Evolutionary conservation across 192 early-diverging fungal species (phyloP), one percentile per base, ranked within the genome.

Genomic region (Coemansia sp.): DNA sequence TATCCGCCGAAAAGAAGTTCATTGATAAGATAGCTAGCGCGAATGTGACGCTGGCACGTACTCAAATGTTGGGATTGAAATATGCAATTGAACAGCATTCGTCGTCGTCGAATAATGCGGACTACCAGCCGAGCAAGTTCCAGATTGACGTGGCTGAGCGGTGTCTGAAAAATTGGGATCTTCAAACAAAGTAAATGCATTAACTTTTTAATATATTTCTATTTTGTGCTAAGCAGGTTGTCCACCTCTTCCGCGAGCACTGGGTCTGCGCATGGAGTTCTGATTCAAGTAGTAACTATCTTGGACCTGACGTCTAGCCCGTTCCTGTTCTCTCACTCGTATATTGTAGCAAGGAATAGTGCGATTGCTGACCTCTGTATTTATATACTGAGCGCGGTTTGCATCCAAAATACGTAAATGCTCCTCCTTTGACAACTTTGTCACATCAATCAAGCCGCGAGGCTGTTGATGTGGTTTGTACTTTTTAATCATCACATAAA

Each of bases 1-100:
- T 81, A 15, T 70, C 74, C 0, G 46, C 46, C 17, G 70, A 76
- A 11, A 63, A 41, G 27, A 38, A 64, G 45, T 81, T 81, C 64
- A 53, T 81, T 12, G 68, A 50, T 39, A 57, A 64, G 58, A 27
- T 80, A n/a, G 12, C 27, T 15, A 25, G 46, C 6, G 62, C 58
- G 42, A 80, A 72, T 64, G 39, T 62, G 25, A 53, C 27, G 23
- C 50, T 71, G 38, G 69, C 66, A 2, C 53, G 37, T 12, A 36
- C 31, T 12, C 78, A 75, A 60, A 3, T 63, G 58, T 36, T 62
- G 19, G 64, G 64, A 2, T 51, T 80, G 3, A 66, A 68, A 8
- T 12, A 25, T 0, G 23, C 15, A 27, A 36, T 34, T 14, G 36
- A 17, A 5, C 65, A 57, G 17, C 38, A 1, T 1, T 36, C 45